phyloP scores from a whole-genome alignment of 305 asterid species.

The Fraxinus baroniana region DNA sequence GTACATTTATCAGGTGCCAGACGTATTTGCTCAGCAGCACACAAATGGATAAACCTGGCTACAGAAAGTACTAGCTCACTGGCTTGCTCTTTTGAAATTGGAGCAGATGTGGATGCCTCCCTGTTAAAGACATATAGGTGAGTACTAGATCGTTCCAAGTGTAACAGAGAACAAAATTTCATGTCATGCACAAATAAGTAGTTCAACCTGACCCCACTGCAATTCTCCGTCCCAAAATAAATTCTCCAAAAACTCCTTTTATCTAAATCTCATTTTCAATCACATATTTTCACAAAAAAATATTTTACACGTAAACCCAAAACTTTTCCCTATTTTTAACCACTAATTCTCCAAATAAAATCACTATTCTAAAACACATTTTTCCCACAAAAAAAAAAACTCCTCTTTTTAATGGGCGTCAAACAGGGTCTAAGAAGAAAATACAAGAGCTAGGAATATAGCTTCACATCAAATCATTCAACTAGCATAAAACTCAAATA shows the following conservation, averaged over 20 bases:
- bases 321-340: too few relatives aligned
- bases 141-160: neutral
- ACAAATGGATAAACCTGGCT: conserved; percentile 66
- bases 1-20: conserved; percentile 82
- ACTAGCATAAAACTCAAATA: neutral
- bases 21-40: conserved; percentile 71
- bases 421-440: neutral
- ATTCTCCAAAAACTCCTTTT: too few relatives aligned
- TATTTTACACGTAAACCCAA: too few relatives aligned
- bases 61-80: conserved; percentile 50
- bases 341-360: too few relatives aligned
- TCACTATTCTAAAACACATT: too few relatives aligned
- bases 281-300: too few relatives aligned
- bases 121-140: conserved; percentile 36
- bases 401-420: too few relatives aligned
- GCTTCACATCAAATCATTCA: neutral
- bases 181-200: neutral
- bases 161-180: neutral
- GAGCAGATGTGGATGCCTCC: conserved; percentile 64
- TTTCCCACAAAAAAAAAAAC: too few relatives aligned
- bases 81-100: conserved; percentile 56
- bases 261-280: too few relatives aligned
- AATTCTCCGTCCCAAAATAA: neutral
- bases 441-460: neutral
- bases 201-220: neutral